Evolutionary conservation across 345 rosid species (phyloP).

Genomic region (Syzygium aromaticum): DNA sequence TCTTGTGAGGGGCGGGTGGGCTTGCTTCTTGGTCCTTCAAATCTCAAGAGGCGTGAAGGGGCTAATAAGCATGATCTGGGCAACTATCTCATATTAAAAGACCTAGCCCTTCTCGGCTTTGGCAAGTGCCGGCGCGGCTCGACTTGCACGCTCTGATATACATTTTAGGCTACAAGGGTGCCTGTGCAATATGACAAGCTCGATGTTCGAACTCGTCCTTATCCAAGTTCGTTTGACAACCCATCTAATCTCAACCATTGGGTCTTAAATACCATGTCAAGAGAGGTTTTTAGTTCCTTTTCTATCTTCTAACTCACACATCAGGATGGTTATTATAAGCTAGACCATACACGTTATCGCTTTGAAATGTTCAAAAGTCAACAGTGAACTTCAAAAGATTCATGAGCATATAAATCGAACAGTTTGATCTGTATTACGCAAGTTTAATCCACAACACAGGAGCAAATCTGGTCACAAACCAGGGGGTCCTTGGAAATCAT

Average conservation of each 20-base stretch:
- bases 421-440: background rate
- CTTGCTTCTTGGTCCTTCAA: background rate
- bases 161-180: background rate
- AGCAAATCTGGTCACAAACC: background rate
- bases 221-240: background rate
- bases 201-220: background rate
- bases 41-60: background rate
- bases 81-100: background rate
- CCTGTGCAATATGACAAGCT: background rate
- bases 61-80: background rate
- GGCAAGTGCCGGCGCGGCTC: background rate
- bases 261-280: background rate
- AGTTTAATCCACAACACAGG: background rate
- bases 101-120: background rate
- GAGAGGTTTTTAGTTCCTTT: background rate
- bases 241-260: background rate
- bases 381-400: background rate
- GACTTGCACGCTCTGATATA: background rate
- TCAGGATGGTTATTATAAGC: too few relatives aligned
- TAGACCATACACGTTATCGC: background rate
- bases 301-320: background rate
- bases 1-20: rapidly evolving
- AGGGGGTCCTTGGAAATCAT: background rate
- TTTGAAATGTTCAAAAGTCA: background rate
- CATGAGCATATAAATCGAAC: background rate